phyloP scores from a whole-genome alignment of 2,329 filamentous ascomycete genomes.

The Verticillium albo-atrum region DNA sequence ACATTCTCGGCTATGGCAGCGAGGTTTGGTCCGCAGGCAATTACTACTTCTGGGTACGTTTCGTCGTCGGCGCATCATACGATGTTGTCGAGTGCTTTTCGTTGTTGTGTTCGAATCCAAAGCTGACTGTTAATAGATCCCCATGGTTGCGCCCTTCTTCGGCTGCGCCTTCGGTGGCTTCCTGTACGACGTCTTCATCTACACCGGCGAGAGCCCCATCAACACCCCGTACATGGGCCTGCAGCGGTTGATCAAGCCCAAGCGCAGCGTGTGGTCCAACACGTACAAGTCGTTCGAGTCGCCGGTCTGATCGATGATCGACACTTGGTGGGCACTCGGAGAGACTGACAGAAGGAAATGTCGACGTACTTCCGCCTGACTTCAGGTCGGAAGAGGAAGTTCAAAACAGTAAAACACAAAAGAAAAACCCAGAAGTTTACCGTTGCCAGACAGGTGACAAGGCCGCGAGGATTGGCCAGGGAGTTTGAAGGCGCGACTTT shows the following conservation, averaged over 20 bases:
- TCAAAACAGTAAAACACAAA: not conserved
- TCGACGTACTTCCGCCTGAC: not conserved
- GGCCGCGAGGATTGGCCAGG: not conserved
- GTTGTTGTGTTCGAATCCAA: not conserved
- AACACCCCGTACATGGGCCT: conserved; percentile 64
- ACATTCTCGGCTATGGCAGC: conserved; percentile 62
- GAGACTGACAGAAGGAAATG: too few relatives aligned
- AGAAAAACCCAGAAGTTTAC: not conserved
- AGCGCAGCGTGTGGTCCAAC: conserved; percentile 24
- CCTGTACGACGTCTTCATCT: conserved; percentile 64
- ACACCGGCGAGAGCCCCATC: conserved; percentile 64
- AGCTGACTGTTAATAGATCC: conserved; percentile 46
- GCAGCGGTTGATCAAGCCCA: conserved; percentile 38
- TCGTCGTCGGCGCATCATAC: not conserved
- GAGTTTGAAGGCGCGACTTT: not conserved
- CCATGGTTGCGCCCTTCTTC: conserved; percentile 66
- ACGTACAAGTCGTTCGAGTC: conserved; percentile 7
- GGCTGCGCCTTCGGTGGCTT: conserved; percentile 61
- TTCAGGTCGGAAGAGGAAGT: not conserved
- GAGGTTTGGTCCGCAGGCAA: conserved; percentile 63
- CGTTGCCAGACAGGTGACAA: not conserved
- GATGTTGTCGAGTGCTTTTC: not conserved
- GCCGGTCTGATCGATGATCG: not conserved
- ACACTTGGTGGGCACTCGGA: not conserved
- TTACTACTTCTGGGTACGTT: conserved; percentile 68